A percentile compares a stretch with the other conserved stretches of the same genome.
phyloP scores from a whole-genome alignment of 352 stramenopile genomes.

The Globisporangium mamillatum region DNA sequence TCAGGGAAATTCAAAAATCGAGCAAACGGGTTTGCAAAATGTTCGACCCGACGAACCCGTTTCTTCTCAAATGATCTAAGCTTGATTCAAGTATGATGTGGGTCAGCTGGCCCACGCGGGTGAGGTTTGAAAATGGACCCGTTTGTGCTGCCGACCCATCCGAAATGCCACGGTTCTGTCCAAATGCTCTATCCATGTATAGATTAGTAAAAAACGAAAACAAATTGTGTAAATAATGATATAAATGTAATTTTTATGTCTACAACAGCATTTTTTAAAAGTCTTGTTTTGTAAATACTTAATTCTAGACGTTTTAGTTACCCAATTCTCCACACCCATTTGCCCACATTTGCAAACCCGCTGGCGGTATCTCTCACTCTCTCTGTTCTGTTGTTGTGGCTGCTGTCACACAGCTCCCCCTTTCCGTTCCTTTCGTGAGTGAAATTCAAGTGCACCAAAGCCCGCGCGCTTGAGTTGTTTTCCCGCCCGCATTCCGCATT shows the following conservation, averaged over 20 bases:
- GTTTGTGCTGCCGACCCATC: neutral
- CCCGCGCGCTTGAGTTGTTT: neutral
- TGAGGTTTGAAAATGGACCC: neutral
- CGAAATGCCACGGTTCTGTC: neutral
- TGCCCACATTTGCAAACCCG: neutral
- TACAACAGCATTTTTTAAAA: neutral
- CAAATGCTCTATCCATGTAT: constrained; percentile 9
- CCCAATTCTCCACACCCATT: neutral
- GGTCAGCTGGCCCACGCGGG: too few species aligned
- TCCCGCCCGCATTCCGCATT: constrained; percentile 15
- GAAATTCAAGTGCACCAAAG: constrained; percentile 13
- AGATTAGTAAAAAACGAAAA: neutral
- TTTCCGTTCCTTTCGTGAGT: neutral
- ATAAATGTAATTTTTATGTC: neutral
- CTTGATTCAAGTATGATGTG: neutral
- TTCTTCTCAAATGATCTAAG: neutral
- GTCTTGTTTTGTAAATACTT: neutral
- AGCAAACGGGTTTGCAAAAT: neutral
- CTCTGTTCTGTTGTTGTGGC: neutral
- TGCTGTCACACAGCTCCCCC: neutral
- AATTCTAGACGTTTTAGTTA: neutral
- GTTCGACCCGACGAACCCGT: neutral
- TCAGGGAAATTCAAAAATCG: neutral
- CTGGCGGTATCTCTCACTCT: neutral
- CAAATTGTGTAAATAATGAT: too few species aligned